Evolutionary conservation across 441 rosid species (phyloP).

Genomic region (Isatis lusitanica): DNA sequence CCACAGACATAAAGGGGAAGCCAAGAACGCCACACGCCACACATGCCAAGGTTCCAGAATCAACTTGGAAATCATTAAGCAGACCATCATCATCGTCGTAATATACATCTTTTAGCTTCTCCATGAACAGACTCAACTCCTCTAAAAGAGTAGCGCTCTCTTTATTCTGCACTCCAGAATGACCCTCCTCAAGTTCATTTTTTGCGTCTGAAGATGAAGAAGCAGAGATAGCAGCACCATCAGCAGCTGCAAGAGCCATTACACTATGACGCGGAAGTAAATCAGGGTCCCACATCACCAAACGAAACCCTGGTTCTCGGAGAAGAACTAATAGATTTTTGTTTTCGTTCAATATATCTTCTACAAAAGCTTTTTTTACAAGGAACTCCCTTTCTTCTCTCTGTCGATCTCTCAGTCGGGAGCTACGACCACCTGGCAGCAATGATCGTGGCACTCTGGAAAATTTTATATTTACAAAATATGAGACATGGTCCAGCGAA

Average conservation of each 20-base stretch:
- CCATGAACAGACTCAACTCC: slow-evolving; percentile 89
- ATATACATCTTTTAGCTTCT: slow-evolving; percentile 68
- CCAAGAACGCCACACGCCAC: slow-evolving; percentile 99
- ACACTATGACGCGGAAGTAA: slow-evolving; percentile 64
- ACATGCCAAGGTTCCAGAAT: slow-evolving; percentile 83
- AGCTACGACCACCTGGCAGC: slow-evolving; percentile 93
- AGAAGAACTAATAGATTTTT: slow-evolving; percentile 59
- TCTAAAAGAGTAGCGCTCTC: slow-evolving; percentile 55
- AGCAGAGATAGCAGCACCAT: slow-evolving; percentile 24
- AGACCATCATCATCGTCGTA: slow-evolving; percentile 65
- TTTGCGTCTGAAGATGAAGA: slow-evolving; percentile 42
- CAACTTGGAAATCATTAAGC: slow-evolving; percentile 89
- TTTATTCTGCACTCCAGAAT: slow-evolving; percentile 41
- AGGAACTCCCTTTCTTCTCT: slow-evolving; percentile 90
- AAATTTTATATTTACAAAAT: slow-evolving; percentile 32
- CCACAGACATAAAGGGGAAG: slow-evolving; percentile 93
- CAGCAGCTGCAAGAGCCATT: slow-evolving; percentile 46
- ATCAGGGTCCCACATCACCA: slow-evolving; percentile 84
- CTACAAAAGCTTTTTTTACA: slow-evolving; percentile 88
- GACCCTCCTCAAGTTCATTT: slow-evolving; percentile 36
- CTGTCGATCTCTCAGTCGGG: slow-evolving; percentile 89
- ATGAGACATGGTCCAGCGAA: slow-evolving; percentile 10
- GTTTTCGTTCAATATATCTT: slow-evolving; percentile 81
- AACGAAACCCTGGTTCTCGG: slow-evolving; percentile 49
- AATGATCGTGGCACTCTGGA: slow-evolving; percentile 92